These are phyloP conservation scores for Eucalyptus pumila DNA, from an alignment of 345 rosid genomes.

Conservation along the genomic window DNA sequence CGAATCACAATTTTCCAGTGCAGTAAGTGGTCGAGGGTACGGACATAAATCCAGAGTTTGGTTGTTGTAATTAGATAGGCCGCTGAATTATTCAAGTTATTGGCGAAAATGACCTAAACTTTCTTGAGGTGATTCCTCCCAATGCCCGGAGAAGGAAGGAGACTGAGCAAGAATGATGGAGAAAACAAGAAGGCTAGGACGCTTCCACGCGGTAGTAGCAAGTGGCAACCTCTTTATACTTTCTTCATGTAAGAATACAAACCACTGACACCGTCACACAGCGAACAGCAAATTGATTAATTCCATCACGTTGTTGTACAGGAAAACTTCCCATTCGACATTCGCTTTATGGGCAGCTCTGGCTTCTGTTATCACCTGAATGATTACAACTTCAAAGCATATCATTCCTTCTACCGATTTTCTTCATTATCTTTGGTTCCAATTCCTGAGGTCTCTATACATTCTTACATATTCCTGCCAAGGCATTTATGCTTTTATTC, in stretches of 20 bases:
- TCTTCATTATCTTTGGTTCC: neutral
- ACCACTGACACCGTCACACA: neutral
- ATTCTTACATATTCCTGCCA: neutral
- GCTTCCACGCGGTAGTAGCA: neutral
- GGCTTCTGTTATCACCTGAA: neutral
- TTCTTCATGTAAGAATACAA: neutral
- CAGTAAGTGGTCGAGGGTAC: neutral
- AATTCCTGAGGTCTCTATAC: neutral
- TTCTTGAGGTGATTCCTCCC: neutral
- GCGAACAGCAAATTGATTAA: neutral
- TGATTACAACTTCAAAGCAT: neutral
- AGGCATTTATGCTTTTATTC: neutral
- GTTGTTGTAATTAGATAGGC: neutral
- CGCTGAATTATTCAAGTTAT: neutral
- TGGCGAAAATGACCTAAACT: neutral
- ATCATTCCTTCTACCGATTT: neutral
- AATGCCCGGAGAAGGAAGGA: neutral
- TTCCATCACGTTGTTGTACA: neutral
- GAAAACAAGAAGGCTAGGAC: neutral
- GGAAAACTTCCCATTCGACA: neutral
- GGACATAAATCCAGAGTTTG: neutral
- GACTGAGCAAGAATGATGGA: neutral
- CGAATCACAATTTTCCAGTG: neutral
- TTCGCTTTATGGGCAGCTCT: neutral
- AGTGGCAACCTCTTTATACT: neutral